Base-by-base conservation (phyloP, 176 grass and related monocot genomes). In the Pontederia crassipes region DNA sequence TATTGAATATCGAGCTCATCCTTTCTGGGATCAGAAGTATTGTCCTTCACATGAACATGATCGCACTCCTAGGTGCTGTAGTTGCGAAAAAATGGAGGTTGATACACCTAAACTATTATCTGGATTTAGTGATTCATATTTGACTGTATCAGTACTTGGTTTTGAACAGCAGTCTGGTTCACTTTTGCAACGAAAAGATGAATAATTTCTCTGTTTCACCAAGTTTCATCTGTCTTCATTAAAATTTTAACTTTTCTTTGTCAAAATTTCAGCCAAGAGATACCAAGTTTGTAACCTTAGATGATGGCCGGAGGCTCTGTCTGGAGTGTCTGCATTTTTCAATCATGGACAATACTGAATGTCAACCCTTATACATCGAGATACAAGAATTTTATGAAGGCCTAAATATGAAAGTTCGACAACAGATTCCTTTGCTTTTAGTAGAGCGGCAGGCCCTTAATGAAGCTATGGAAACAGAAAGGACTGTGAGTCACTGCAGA, bases 311-410 rank as follows among this genome's bases (percentile, higher is more conserved):
- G 57, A 92, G 76, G 59, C 77, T 92, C 62, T 92, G 88, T 62
- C 80, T 92, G 70, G 83, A 92, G 72, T 92, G 83, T 65, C 63
- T 92, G 57, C 62, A 92, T 75, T 79, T 80, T 69, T 58, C 88
- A 49, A 70, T 92, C 66, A 87, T 92, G 88, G 88, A 87, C 40
- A 87, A 82, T 12, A 28, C 62, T 12, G 88, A 92, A 68, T 92
- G 88, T 69, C 88, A 92, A 72, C 77, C 83, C 29, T 80, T 92
- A 48, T 92, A 92, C 71, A 78, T 92, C 49, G 83, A 92, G 59
- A 92, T 92, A 68, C 83, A 77, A 49, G 88, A 92, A 78, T 92
- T 92, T 49, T 92, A 84, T 17, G 88, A 92, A 76, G 88, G 88
- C 62, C 55, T 92, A 73, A 87, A 87, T 73, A 92, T 92, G 88